A percentile compares a stretch with the other conserved stretches of the same genome.
phyloP scores from a whole-genome alignment of 495 filamentous ascomycete species.

The Opeltia flavorubescens region DNA sequence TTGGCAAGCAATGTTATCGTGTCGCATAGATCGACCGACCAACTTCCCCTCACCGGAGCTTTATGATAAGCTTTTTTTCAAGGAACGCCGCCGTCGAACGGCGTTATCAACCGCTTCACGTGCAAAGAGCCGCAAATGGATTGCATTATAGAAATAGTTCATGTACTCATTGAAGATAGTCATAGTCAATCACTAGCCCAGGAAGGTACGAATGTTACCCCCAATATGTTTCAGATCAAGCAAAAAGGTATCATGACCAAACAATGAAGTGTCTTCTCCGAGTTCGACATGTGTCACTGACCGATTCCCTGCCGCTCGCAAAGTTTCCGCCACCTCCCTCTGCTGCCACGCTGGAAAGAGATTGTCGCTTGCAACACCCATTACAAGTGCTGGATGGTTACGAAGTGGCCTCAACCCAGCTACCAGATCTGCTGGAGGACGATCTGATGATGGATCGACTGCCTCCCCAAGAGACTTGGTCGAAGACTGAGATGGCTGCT shows the following conservation, averaged over 20 bases:
- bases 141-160: neutral
- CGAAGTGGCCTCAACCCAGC: constrained; percentile 55
- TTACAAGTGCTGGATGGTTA: constrained; percentile 66
- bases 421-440: constrained; percentile 65
- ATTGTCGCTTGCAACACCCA: constrained; percentile 93
- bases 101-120: no score
- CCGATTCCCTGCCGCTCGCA: constrained; percentile 61
- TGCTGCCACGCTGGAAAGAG: constrained; percentile 98
- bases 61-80: neutral
- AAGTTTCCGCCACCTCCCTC: constrained; percentile 76
- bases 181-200: constrained; percentile 30
- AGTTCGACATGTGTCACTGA: constrained; percentile 77
- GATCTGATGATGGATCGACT: constrained; percentile 9
- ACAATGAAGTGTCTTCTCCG: constrained; percentile 80
- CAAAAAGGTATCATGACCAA: constrained; percentile 94
- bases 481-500: constrained; percentile 40
- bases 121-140: neutral
- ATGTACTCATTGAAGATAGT: neutral
- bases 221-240: constrained; percentile 87
- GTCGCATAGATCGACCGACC: no score
- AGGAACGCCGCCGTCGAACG: no score
- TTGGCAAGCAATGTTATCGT: no score
- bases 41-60: neutral
- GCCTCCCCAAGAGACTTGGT: constrained; percentile 12
- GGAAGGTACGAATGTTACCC: constrained; percentile 62